Evolutionary conservation across 164 flowering plant genomes (phyloP).

Genomic region (Magnolia kwangsiensis): DNA sequence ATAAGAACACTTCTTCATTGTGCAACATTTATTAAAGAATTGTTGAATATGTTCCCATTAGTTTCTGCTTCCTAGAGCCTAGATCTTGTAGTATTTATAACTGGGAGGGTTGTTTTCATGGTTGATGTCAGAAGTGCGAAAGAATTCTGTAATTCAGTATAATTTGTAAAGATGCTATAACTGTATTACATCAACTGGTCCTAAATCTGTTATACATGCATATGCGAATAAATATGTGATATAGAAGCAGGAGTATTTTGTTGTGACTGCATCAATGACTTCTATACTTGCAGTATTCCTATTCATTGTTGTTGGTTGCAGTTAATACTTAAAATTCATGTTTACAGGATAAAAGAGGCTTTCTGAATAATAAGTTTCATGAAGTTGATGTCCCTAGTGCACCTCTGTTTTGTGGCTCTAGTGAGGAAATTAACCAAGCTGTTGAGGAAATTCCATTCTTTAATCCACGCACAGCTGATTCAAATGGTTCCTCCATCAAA

Average conservation of each 20-base stretch:
- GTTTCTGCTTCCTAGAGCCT: too few relatives aligned
- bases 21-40: too few relatives aligned
- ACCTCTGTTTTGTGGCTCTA: slow-evolving; percentile 54
- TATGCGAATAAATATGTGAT: too few relatives aligned
- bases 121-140: too few relatives aligned
- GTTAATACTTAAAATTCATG: not conserved
- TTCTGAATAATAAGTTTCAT: slow-evolving; percentile 27
- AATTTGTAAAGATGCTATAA: not conserved
- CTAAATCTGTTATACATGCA: not conserved
- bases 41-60: too few relatives aligned
- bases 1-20: too few relatives aligned
- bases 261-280: not conserved
- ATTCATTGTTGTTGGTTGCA: not conserved
- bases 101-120: too few relatives aligned
- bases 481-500: slow-evolving; percentile 15
- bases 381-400: slow-evolving; percentile 72
- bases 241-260: not conserved
- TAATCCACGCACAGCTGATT: slow-evolving; percentile 12
- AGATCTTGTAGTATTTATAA: too few relatives aligned
- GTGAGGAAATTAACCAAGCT: slow-evolving; percentile 38
- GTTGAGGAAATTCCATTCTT: slow-evolving; percentile 22
- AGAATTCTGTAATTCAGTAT: too few relatives aligned
- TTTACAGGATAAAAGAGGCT: slow-evolving; percentile 13
- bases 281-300: slow-evolving; percentile 3
- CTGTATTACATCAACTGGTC: not conserved